Evolutionary conservation across 2,329 filamentous ascomycete species (phyloP).

Genomic region (Diaporthe helianthi): DNA sequence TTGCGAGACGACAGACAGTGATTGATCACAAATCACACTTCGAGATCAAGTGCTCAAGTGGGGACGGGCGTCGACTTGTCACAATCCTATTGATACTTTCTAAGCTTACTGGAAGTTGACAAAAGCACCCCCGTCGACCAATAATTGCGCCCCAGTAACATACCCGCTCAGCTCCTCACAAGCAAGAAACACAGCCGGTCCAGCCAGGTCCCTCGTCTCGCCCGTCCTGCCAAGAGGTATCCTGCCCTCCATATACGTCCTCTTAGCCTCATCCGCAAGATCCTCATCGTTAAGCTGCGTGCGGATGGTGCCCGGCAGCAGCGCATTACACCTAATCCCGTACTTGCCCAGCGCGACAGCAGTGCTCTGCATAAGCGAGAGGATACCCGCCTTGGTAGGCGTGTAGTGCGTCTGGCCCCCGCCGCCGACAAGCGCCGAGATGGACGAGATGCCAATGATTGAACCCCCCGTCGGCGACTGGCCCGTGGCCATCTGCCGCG

Average conservation of each 20-base stretch:
- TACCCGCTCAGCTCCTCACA: constrained; percentile 80
- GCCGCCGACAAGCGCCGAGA: constrained; percentile 79
- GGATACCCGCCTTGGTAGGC: constrained; percentile 83
- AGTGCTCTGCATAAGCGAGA: constrained; percentile 82
- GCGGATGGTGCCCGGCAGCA: constrained; percentile 82
- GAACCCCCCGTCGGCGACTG: constrained; percentile 73
- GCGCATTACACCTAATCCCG: constrained; percentile 80
- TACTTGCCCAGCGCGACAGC: constrained; percentile 81
- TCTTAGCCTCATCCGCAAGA: constrained; percentile 74
- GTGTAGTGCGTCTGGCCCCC: constrained; percentile 85
- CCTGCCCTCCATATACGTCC: constrained; percentile 78
- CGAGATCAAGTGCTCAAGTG: background rate
- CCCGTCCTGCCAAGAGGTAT: constrained; percentile 83
- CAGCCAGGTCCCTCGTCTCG: constrained; percentile 75
- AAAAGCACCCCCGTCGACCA: constrained; percentile 89
- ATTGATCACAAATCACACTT: background rate
- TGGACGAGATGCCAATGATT: constrained; percentile 79
- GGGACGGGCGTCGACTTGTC: background rate
- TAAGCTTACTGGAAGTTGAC: constrained; percentile 78
- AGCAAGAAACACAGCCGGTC: constrained; percentile 85
- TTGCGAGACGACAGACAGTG: background rate
- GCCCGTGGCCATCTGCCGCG: constrained; percentile 75
- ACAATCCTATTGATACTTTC: background rate
- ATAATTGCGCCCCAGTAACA: constrained; percentile 80
- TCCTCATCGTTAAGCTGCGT: constrained; percentile 88